Base-by-base conservation (phyloP, 2,329 filamentous ascomycete genomes). In the Fusarium verrucosum region DNA sequence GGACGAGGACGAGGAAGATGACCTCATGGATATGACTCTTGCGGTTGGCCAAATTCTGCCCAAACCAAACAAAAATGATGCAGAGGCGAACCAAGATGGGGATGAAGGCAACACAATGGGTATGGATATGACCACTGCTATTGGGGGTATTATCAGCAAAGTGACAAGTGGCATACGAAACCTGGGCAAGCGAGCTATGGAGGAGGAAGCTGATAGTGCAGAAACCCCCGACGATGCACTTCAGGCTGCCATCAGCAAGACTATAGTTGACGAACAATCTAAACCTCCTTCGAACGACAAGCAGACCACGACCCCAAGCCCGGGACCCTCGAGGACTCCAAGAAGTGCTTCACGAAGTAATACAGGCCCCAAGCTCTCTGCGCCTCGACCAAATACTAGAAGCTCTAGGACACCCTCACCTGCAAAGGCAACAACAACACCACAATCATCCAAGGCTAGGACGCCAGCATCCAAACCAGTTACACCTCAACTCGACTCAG, bases 101-200 rank as follows among this genome's bases (percentile, higher is more conserved):
- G 74, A 78, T 14, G 63, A 65, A 17, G 52, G 17, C 5, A 70
- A 68, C 43, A 73, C 65, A 19, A 81, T 84, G 73, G 86, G 82
- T 1, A 91, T 91, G 88, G 88, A 91, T 41, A 86, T 91, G 73
- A 91, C 89, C 3, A 81, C 81, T 41, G 85, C 84, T 7, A 79
- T 90, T 42, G 89, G 89, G 10, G 81, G 82, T 10, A 91, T 92
- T 46, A 78, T 90, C 72, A 74, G 60, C 22, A 73, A 68, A 30
- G 66, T 50, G n/a, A 56, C 79, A 75, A 62, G 64, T 10, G 65
- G 56, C n/a, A 69, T 70, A 10, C 70, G 71, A 32, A 62, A 77
- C 64, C 71, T 76, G 32, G 85, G 82, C 10, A 88, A 85, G 71
- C 80, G 81, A 42, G 73, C 85, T 13, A 86, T 88, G 84, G 85